These are phyloP conservation scores for Ceratocystis alfenasii DNA, from an alignment of 2,329 filamentous ascomycete species.

Conservation along the genomic window DNA sequence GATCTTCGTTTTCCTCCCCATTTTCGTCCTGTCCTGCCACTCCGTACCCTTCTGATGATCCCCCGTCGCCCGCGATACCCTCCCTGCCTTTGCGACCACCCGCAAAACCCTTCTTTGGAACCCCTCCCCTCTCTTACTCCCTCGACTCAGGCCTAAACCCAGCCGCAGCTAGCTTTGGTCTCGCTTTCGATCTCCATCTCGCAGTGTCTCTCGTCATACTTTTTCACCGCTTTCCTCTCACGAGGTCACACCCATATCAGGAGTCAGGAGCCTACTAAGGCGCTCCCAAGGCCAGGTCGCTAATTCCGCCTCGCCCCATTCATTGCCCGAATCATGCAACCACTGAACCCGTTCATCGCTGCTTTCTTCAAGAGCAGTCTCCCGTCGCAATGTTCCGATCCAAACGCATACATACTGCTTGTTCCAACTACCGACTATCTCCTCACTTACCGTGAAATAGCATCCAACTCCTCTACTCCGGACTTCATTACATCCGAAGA, in stretches of 20 bases:
- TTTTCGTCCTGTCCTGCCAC: background rate
- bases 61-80: background rate
- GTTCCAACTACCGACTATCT: conserved; percentile 89
- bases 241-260: background rate
- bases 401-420: conserved; percentile 85
- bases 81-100: background rate
- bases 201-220: background rate
- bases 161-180: background rate
- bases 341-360: conserved; percentile 95
- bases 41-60: background rate
- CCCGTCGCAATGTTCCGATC: conserved; percentile 77
- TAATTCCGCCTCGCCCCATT: background rate
- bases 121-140: background rate
- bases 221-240: background rate
- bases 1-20: background rate
- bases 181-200: background rate
- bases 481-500: conserved; percentile 85
- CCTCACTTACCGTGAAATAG: conserved; percentile 74
- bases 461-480: conserved; percentile 59
- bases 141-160: background rate
- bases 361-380: conserved; percentile 97
- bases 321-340: conserved; percentile 55
- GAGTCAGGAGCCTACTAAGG: background rate
- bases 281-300: background rate
- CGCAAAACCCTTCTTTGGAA: background rate